phyloP scores from a whole-genome alignment of 331 rosid species.

The Cydonia oblonga region DNA sequence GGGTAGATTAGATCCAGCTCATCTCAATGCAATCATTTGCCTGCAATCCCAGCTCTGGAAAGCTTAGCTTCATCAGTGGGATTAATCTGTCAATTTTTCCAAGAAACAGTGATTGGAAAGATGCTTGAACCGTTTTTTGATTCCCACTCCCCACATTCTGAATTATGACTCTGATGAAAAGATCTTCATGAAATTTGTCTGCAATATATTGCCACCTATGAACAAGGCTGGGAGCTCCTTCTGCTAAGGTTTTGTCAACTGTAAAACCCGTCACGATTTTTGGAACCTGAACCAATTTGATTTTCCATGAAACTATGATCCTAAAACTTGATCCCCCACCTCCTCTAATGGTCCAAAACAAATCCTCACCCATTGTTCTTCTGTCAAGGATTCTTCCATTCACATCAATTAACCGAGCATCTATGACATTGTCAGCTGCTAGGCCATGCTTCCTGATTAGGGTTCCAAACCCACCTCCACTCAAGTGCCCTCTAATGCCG shows the following conservation, averaged over 20 bases:
- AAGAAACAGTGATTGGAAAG: constrained; percentile 20
- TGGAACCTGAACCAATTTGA: constrained; percentile 35
- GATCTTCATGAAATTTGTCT: constrained; percentile 27
- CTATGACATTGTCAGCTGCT: constrained; percentile 27
- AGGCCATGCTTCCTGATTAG: constrained; percentile 41
- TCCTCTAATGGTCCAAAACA: constrained; percentile 60
- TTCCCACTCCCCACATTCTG: constrained; percentile 7
- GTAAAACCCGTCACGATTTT: constrained; percentile 23
- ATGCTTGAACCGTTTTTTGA: constrained; percentile 7
- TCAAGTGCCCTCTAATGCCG: constrained; percentile 50
- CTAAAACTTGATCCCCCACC: constrained; percentile 56
- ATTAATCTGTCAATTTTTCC: constrained; percentile 20
- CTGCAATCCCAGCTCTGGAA: constrained; percentile 30
- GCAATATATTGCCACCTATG: constrained; percentile 41
- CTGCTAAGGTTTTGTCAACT: constrained; percentile 9
- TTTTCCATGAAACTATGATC: constrained; percentile 28
- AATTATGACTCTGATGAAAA: constrained; percentile 27
- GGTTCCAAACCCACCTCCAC: constrained; percentile 43
- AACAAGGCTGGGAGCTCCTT: constrained; percentile 22
- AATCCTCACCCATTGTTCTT: constrained; percentile 42
- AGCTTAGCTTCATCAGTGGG: constrained; percentile 33
- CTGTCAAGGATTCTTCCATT: constrained; percentile 25
- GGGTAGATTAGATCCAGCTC: constrained; percentile 45
- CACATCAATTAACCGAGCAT: constrained; percentile 29
- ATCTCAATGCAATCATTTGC: constrained; percentile 29